Evolutionary conservation across 805 yeast species (phyloP), one percentile per base, ranked within the genome.

Genomic region (Sungouiella blattae): DNA sequence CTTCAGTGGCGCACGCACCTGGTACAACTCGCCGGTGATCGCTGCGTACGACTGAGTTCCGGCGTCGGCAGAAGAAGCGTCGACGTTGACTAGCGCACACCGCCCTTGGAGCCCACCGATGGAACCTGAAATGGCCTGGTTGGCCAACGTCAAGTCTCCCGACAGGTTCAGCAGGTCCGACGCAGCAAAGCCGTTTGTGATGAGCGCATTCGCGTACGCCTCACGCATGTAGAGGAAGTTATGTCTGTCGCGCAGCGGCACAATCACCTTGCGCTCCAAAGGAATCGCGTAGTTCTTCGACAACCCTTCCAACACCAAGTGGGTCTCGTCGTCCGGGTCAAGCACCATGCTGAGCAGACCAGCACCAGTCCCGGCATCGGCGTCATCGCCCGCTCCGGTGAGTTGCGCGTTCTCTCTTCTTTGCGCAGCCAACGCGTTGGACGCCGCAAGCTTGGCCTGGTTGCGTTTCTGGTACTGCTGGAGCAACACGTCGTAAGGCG

Each of bases 291-390:
- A 72, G 23, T 89, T 81, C 47, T 85, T 73, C 11, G 84, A 73
- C 14, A 91, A 87, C 15, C 98, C 98, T 44, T 86, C 88, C 53
- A 93, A 64, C 3, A 93, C 97, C 45, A 83, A 85, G 32, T 85
- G 87, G 2, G 96, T 87, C 52, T 93, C 98, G 53, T 88, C 95
- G 54, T 89, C 96, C 6, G 94, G 91, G 46, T 85, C 87, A 22
- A 83, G 62, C 3, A 78, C 76, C 60, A 53, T 73, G 46, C 49
- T 50, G 58, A 55, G 44, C 11, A 71, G 73, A 16, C 35, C 42
- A 44, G 71, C 73, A 18, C 61, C 38, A 26, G 33, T 36, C 18
- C 36, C 26, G 14, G 48, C 45, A 22, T 52, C 53, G 6, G 37
- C 35, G 20, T 55, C 54, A 9, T 41, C 49, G 6, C 41, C 53